These are phyloP conservation scores for Fimicolochytrium jonesii DNA, from an alignment of 192 early-diverging fungal species.

Conservation along the genomic window DNA sequence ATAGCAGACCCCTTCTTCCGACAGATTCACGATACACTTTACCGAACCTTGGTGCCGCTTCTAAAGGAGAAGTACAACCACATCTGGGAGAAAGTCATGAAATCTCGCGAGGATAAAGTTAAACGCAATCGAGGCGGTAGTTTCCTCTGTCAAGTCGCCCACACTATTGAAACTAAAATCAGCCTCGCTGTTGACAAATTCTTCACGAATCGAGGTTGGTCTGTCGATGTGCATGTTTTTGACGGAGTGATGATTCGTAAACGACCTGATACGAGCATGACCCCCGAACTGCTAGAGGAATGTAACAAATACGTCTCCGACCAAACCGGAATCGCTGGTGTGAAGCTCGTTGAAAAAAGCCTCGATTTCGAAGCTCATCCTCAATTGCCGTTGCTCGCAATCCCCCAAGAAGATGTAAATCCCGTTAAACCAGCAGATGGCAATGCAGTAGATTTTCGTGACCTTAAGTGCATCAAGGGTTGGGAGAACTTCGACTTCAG, in stretches of 20 bases:
- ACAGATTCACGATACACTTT: slow-evolving; percentile 1
- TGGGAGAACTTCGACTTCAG: slow-evolving; percentile 12
- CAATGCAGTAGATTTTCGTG: neutral
- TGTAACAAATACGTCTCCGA: neutral
- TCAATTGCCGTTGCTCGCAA: neutral
- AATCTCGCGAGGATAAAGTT: neutral
- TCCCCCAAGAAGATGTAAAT: neutral
- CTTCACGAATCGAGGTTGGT: neutral
- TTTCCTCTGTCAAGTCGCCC: neutral
- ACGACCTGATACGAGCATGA: no score
- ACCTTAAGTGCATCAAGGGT: neutral
- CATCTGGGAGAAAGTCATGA: slow-evolving; percentile 1
- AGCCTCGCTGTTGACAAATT: neutral
- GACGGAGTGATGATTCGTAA: slow-evolving; percentile 17
- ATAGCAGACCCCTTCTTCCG: neutral
- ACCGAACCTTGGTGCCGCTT: neutral
- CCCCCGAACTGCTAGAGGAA: neutral
- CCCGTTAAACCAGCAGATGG: neutral
- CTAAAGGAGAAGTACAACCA: neutral
- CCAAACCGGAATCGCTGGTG: neutral
- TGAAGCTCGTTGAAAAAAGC: neutral
- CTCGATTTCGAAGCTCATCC: neutral
- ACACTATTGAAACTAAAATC: slow-evolving; percentile 14
- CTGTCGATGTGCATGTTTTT: neutral
- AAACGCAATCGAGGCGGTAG: slow-evolving; percentile 13